Percentiles rank a stretch among this genome's conserved stretches.
These are phyloP conservation scores for Prunus yedoensis DNA, from an alignment of 331 rosid species.

Conservation along the genomic window DNA sequence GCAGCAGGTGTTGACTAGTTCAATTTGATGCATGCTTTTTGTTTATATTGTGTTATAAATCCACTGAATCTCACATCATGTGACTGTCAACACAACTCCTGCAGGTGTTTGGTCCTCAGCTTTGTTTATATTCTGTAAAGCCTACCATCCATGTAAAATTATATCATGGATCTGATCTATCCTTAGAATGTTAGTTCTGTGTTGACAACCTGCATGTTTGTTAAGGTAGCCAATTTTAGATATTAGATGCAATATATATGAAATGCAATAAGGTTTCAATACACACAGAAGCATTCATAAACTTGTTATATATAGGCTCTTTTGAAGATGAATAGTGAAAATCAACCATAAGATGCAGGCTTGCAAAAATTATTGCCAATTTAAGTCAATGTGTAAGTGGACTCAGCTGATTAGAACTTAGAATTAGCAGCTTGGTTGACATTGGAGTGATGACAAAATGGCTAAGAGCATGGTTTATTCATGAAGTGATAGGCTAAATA, in stretches of 20 bases:
- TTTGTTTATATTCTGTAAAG: not conserved
- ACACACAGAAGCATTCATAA: not conserved
- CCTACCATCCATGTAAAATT: not conserved
- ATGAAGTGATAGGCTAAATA: not conserved
- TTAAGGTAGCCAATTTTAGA: not conserved
- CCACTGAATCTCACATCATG: not conserved
- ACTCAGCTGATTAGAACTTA: not conserved
- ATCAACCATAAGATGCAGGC: not conserved
- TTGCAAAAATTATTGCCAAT: not conserved
- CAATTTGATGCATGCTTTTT: not conserved
- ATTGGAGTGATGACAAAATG: not conserved
- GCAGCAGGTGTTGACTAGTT: not conserved
- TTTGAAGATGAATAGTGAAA: not conserved
- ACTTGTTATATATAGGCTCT: not conserved
- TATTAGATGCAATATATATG: not conserved
- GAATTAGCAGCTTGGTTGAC: not conserved
- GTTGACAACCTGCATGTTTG: not conserved
- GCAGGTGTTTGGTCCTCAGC: not conserved
- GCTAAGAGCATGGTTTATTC: not conserved
- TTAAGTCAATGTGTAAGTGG: not conserved
- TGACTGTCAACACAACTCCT: not conserved
- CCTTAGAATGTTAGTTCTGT: not conserved
- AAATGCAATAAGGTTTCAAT: not conserved
- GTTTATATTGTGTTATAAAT: not conserved
- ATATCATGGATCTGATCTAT: not conserved